Evolutionary conservation across 1,139 yeast genomes (phyloP), one percentile per base, ranked within the genome.

Genomic region (Blastobotrys capitulatus): DNA sequence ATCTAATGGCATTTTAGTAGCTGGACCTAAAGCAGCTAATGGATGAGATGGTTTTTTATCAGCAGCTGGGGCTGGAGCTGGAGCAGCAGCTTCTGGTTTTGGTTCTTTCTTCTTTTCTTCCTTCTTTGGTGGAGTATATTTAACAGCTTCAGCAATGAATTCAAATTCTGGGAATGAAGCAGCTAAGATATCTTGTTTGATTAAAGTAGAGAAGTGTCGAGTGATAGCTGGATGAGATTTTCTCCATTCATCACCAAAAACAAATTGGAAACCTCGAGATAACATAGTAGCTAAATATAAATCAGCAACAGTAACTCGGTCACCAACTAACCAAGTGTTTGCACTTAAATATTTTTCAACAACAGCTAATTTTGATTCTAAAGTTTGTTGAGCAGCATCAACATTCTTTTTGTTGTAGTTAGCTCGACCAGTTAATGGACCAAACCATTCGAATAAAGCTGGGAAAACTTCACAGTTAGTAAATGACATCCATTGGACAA

Each of bases 241-340:
- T 73, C 89, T 82, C 90, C 92, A 88, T 64, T 82, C 82, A 47
- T 73, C 63, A 66, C 90, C 97, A 70, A 79, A 85, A 57, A 87
- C 68, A 70, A 65, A 63, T 59, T 77, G 71, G 76, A 86, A 86
- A 56, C 83, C 84, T 74, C 90, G 80, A 68, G 71, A 63, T 61
- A 80, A 72, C 58, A 75, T 65, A 54, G 82, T 64, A 60, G 85
- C 90, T 60, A 76, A 72, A 64, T 78, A 77, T 62, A 87, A 68
- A 73, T 92, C 98, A 65, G 97, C 97, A 57, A 83, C 68, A 50
- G 97, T 75, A 64, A 86, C 65, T 75, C 92, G 80, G 76, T 90
- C 97, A 67, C 95, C 94, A 63, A 83, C 97, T 68, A 92, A 80
- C 77, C 78, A 92, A 57, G 97, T 88, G 82, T 77, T 79, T 65